These are phyloP conservation scores for Diaporthe citriasiana DNA, from an alignment of 2,329 filamentous ascomycete genomes.

Conservation along the genomic window DNA sequence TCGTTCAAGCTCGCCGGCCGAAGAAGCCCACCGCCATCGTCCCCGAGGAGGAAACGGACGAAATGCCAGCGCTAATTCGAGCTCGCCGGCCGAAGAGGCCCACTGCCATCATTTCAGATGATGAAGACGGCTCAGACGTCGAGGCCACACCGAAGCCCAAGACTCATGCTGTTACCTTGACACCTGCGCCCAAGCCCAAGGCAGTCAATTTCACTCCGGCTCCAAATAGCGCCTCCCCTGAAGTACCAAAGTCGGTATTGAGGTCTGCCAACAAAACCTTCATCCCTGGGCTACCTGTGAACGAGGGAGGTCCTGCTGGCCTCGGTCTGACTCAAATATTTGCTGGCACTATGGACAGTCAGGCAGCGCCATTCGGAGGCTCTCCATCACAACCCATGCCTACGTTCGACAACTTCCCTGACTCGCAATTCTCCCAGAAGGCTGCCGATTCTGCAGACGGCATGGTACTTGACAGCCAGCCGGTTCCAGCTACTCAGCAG, in stretches of 20 bases:
- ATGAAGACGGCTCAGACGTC: conserved; percentile 70
- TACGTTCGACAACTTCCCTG: conserved; percentile 68
- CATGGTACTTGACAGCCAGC: conserved; percentile 61
- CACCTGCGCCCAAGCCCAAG: conserved; percentile 32
- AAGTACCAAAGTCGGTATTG: conserved; percentile 74
- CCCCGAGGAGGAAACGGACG: conserved; percentile 52
- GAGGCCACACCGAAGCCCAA: conserved; percentile 66
- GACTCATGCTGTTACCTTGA: conserved; percentile 53
- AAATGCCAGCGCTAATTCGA: conserved; percentile 32
- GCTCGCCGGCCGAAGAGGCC: conserved; percentile 65
- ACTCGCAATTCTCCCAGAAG: conserved; percentile 73
- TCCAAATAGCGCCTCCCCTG: conserved; percentile 63
- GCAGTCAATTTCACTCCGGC: conserved; percentile 49
- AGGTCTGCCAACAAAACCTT: conserved; percentile 78
- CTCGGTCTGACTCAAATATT: conserved; percentile 92
- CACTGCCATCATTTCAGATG: conserved; percentile 71
- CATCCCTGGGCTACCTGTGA: conserved; percentile 76
- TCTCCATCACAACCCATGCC: conserved; percentile 68
- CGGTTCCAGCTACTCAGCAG: conserved; percentile 53
- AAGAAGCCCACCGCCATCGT: conserved; percentile 68
- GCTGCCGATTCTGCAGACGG: conserved; percentile 68
- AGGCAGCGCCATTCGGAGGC: conserved; percentile 51
- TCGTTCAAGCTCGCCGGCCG: conserved; percentile 56
- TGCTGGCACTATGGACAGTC: conserved; percentile 85
- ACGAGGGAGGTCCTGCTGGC: conserved; percentile 67